Conservation (phyloP, 148 eudicot species). For the Simmondsia chinensis region DNA sequence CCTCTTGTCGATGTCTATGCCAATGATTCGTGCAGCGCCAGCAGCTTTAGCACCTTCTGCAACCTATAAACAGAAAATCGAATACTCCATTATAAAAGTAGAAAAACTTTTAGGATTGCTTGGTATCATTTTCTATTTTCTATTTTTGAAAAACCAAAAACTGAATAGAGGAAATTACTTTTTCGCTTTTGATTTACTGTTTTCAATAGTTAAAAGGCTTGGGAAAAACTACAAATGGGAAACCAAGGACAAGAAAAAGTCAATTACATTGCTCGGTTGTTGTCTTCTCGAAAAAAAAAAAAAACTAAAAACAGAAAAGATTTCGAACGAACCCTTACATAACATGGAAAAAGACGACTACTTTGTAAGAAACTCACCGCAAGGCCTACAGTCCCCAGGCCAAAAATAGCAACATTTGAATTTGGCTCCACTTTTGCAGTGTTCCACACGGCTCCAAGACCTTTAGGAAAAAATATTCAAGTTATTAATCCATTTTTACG, state of each 20-base stretch:
- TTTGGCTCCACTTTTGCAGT: slow-evolving; percentile 97
- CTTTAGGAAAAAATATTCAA: slow-evolving; percentile 15
- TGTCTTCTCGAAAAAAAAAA: no score
- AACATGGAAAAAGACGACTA: background rate
- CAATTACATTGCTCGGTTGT: no score
- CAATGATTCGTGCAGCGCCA: slow-evolving; percentile 89
- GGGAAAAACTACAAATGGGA: no score
- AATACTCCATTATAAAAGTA: no score
- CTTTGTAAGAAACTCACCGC: slow-evolving; percentile 47
- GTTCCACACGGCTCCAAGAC: slow-evolving; percentile 99
- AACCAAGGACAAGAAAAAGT: no score
- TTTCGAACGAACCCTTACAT: no score
- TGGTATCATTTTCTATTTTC: no score
- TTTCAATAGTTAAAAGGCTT: no score
- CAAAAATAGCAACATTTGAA: slow-evolving; percentile 96
- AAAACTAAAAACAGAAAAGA: background rate
- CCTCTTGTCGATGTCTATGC: slow-evolving; percentile 85
- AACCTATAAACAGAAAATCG: slow-evolving; percentile 37
- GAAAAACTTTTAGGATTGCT: no score
- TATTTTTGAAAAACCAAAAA: background rate
- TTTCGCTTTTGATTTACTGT: no score
- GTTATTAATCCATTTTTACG: background rate
- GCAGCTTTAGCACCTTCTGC: slow-evolving; percentile 94
- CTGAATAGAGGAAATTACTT: no score
- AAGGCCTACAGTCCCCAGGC: slow-evolving; percentile 97